Percentiles rank a stretch among this genome's conserved stretches.
These are phyloP conservation scores for Penicillium taxi DNA, from an alignment of 495 filamentous ascomycete species.

Conservation along the genomic window DNA sequence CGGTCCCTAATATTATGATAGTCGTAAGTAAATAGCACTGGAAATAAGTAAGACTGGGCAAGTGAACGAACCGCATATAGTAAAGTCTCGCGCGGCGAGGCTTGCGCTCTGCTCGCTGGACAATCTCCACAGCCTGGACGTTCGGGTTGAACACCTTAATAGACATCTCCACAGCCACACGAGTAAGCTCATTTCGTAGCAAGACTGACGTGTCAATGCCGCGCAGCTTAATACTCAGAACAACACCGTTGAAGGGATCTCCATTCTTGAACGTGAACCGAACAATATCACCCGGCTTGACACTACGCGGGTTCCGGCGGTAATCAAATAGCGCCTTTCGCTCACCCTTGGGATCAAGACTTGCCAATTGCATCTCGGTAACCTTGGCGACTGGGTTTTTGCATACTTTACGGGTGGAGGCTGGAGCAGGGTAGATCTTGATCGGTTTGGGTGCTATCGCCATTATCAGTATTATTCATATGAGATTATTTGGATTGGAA, in stretches of 20 bases:
- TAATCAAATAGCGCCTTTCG: constrained; percentile 72
- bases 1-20: constrained; percentile 38
- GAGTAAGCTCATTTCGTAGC: constrained; percentile 71
- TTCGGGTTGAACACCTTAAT: constrained; percentile 87
- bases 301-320: constrained; percentile 62
- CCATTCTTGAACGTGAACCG: constrained; percentile 72
- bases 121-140: constrained; percentile 85
- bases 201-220: constrained; percentile 83
- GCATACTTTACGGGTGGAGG: constrained; percentile 33
- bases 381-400: constrained; percentile 56
- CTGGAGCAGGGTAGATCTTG: constrained; percentile 48
- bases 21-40: constrained; percentile 15
- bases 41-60: constrained; percentile 21
- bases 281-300: constrained; percentile 79
- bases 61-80: constrained; percentile 69
- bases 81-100: constrained; percentile 83
- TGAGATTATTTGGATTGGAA: neutral
- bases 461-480: constrained; percentile 13
- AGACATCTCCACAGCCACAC: constrained; percentile 95
- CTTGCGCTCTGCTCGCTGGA: constrained; percentile 75
- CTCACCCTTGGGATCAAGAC: constrained; percentile 76
- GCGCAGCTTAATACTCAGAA: constrained; percentile 70
- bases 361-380: constrained; percentile 54
- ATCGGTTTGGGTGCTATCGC: constrained; percentile 35
- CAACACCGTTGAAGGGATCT: constrained; percentile 85